Conservation (phyloP, 2,329 filamentous ascomycete genomes). For the Aureobasidium sp. region DNA sequence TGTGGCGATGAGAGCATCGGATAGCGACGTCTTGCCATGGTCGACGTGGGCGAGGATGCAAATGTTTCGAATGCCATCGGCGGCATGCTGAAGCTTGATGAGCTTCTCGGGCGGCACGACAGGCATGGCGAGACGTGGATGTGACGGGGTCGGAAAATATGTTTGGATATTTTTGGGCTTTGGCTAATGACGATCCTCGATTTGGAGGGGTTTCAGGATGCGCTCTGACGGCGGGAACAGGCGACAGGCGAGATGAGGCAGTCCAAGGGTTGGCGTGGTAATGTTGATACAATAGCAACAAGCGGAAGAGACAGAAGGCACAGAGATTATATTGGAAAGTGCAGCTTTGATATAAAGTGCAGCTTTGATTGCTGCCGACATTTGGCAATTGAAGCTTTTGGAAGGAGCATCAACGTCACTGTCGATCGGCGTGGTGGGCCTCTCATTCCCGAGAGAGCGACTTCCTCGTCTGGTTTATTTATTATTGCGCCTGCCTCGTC, state of each 20-base stretch:
- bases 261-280: neutral
- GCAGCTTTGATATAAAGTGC: neutral
- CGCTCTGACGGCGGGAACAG: conserved; percentile 1
- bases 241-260: conserved; percentile 12
- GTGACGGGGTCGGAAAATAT: neutral
- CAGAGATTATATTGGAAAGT: too few species aligned
- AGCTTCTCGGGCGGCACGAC: conserved; percentile 87
- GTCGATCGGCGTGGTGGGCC: neutral
- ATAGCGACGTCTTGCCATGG: conserved; percentile 96
- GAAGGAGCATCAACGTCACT: neutral
- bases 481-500: neutral
- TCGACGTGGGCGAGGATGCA: conserved; percentile 95
- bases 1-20: conserved; percentile 90
- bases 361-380: neutral
- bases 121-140: conserved; percentile 58
- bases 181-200: neutral
- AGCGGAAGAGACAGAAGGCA: neutral
- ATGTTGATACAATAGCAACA: neutral
- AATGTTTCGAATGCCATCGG: conserved; percentile 88
- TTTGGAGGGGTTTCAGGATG: neutral
- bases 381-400: neutral
- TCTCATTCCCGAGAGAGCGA: conserved; percentile 1
- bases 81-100: conserved; percentile 78
- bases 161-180: neutral
- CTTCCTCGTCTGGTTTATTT: neutral